Base-by-base conservation (phyloP, 2,329 filamentous ascomycete species). In the Alternaria sp. region DNA sequence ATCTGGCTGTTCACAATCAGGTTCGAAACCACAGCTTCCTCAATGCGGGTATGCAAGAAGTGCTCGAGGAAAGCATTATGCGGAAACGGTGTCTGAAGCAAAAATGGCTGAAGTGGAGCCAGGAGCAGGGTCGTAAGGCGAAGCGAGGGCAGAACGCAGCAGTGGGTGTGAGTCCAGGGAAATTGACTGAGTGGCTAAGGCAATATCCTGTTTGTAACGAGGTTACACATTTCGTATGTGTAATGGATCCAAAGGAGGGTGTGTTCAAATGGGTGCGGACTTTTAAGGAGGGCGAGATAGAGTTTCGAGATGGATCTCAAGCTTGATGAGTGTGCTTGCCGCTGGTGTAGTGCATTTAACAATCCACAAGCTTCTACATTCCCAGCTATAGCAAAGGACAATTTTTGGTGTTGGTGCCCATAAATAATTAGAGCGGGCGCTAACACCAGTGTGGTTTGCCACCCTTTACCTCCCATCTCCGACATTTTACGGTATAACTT, bases 191-290 rank as follows among this genome's bases (percentile, higher is more conserved):
- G 10, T 85, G 85, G 85, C 74, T 86, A 8, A 75, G 76, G 23
- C 75, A 74, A 13, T 84, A 81, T 58, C 86, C 86, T 0, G 83
- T 84, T 3, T 80, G 80, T 14, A 88, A 87, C 65, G 82, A 86
- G 54, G 78, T 77, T 34, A 87, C 85, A 2, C 85, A 89, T 72
- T 88, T 84, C 72, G 80, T 81, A 4, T 80, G 81, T 21, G 73
- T 88, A 28, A 82, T 89, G 81, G 85, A 88, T 72, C 82, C 86
- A 3, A 69, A 60, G 5, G 71, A 69, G 13, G 84, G 85, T 0
- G 72, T 74, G 11, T 74, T 87, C 23, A 69, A 75, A 13, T 86
- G 82, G 80, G 65, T 81, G 11, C 62, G 57, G 37, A 36, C 58
- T 11, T 71, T 58, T 40, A 58, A 65, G 23, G 58, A 60, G 21